Evolutionary conservation across 495 filamentous ascomycete genomes (phyloP).

Genomic region (Astrocystis sublimbata): DNA sequence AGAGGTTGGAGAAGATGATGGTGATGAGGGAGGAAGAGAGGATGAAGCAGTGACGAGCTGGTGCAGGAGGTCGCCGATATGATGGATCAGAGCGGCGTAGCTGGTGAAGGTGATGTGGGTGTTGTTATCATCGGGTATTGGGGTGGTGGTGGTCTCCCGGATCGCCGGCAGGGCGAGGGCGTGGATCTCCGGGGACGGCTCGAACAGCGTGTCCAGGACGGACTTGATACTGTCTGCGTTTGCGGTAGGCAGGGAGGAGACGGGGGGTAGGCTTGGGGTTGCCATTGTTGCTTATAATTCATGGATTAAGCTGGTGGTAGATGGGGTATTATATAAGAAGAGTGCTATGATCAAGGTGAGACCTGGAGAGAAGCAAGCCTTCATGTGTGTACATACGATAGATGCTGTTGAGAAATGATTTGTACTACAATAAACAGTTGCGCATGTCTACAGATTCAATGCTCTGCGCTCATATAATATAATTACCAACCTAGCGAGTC

Average conservation of each 20-base stretch:
- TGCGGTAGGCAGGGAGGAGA: slow-evolving; percentile 23
- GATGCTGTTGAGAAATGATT: too few relatives aligned
- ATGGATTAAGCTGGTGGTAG: not conserved
- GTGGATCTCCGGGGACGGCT: slow-evolving; percentile 76
- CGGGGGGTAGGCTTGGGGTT: slow-evolving; percentile 20
- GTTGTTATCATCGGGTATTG: slow-evolving; percentile 6
- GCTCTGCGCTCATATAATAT: too few relatives aligned
- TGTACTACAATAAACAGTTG: too few relatives aligned
- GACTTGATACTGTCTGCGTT: slow-evolving; percentile 27
- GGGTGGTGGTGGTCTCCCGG: slow-evolving; percentile 49
- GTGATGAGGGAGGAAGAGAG: not conserved
- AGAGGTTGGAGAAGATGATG: not conserved
- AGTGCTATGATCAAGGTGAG: too few relatives aligned
- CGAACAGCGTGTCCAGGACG: slow-evolving; percentile 83
- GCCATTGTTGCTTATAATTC: slow-evolving; percentile 9
- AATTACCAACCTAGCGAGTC: too few relatives aligned
- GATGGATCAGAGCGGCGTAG: slow-evolving; percentile 22
- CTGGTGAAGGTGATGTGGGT: slow-evolving; percentile 17
- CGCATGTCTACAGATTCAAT: too few relatives aligned
- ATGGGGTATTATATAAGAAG: not conserved
- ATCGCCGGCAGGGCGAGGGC: slow-evolving; percentile 67
- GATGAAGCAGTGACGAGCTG: slow-evolving; percentile 17
- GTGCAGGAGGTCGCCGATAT: slow-evolving; percentile 21
- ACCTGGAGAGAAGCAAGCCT: too few relatives aligned
- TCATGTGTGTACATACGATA: too few relatives aligned